phyloP scores from a whole-genome alignment of 2,329 filamentous ascomycete species.

The Penicillium oxalicum region DNA sequence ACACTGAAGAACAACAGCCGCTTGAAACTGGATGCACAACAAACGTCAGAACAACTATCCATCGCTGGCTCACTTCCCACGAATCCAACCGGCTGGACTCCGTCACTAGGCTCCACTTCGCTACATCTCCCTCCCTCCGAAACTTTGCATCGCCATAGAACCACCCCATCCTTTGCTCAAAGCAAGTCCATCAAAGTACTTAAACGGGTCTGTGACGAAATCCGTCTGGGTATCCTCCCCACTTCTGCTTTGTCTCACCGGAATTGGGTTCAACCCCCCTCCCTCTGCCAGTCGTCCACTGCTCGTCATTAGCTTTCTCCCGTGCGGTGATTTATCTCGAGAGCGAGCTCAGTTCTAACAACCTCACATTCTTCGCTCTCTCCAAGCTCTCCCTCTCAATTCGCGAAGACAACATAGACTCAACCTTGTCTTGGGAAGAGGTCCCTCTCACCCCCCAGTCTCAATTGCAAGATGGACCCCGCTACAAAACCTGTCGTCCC shows the following conservation, averaged over 20 bases:
- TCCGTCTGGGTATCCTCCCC: constrained; percentile 13
- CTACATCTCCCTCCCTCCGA: neutral
- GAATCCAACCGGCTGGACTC: neutral
- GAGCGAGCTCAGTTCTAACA: constrained; percentile 1
- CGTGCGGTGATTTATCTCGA: too few species aligned
- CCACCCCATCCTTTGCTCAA: constrained; percentile 3
- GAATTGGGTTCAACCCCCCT: constrained; percentile 26
- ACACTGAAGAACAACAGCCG: too few species aligned
- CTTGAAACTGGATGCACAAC: too few species aligned
- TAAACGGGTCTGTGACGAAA: constrained; percentile 13
- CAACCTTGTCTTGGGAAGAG: constrained; percentile 5
- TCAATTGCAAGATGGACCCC: constrained; percentile 17
- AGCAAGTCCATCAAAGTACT: constrained; percentile 1
- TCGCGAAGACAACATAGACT: constrained; percentile 8
- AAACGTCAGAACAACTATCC: too few species aligned
- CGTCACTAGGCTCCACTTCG: neutral
- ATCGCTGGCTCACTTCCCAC: neutral
- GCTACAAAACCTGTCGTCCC: constrained; percentile 27
- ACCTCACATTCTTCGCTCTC: constrained; percentile 6
- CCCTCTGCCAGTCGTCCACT: constrained; percentile 1
- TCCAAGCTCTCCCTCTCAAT: constrained; percentile 1
- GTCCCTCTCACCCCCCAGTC: constrained; percentile 2
- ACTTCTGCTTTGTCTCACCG: constrained; percentile 38
- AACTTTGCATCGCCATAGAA: neutral
- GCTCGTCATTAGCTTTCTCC: constrained; percentile 13